Evolutionary conservation across 2,329 filamentous ascomycete genomes (phyloP), one percentile per base, ranked within the genome.

Genomic region (Dothistroma septosporum): DNA sequence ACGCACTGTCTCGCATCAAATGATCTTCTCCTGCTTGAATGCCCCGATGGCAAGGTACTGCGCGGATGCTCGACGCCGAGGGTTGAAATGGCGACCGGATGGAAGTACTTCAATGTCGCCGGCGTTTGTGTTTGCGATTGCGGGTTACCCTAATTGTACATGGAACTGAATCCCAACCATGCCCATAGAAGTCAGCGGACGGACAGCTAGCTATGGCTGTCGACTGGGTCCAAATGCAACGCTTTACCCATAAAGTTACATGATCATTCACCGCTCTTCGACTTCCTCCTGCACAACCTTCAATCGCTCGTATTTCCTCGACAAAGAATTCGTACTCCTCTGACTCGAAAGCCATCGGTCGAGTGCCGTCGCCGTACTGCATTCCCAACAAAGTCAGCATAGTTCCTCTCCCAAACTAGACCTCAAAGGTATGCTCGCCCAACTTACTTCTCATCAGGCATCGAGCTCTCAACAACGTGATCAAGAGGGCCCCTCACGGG

Each of bases 361-460:
- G 14, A 72, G 61, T 32, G 65, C 65, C 22, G 66, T 60, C 9
- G 61, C 54, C 5, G 68, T 65, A 53, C 69, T 71, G 58, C 24
- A 55, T 55, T 41, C 55, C 24, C 31, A 52, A 47, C 55, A 52
- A 11, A 47, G 55, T 53, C 16, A 60, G 33, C 53, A 60, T 16
- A 59, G 32, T 54, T 24, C 56, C 19, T 49, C 47, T 49, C 5
- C 28, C 50, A 46, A 47, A 11, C 32, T 4, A 14, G 14, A 12
- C 8, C 46, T 46, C 33, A 48, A 47, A 19, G 24, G 24, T 28
- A 6, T 11, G 16, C 16, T 55, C 31, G 48, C 12, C 12, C 19
- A 49, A 69, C 69, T 68, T 60, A 71, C 69, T 64, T 69, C 50
- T 65, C 55, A 58, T 70, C 68, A 47, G 67, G 67, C 61, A 70